phyloP scores from a whole-genome alignment of 2,329 filamentous ascomycete species.

The Clarireedia paspali region DNA sequence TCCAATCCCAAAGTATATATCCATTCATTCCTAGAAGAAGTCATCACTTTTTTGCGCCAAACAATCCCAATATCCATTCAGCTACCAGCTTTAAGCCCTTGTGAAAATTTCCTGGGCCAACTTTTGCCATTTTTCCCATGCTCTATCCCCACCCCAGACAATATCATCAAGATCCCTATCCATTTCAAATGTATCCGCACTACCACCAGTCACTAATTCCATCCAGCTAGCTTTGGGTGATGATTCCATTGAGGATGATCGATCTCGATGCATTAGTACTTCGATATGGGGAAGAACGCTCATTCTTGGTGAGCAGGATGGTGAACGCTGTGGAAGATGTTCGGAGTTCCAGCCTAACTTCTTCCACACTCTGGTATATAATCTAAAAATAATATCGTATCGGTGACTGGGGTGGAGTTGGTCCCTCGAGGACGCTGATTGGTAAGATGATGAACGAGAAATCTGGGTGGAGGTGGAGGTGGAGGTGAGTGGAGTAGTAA shows the following conservation, averaged over 20 bases:
- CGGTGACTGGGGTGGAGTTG: background rate
- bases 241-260: background rate
- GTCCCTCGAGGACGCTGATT: background rate
- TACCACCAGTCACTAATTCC: background rate
- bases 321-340: background rate
- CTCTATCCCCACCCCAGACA: background rate
- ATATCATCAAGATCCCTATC: background rate
- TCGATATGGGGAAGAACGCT: background rate
- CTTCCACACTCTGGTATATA: background rate
- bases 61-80: no score
- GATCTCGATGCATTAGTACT: background rate
- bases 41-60: no score
- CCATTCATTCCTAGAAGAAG: no score
- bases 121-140: background rate
- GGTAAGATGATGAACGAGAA: background rate
- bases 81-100: background rate
- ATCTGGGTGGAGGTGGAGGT: background rate
- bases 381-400: background rate
- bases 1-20: no score
- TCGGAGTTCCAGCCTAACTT: background rate
- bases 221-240: background rate
- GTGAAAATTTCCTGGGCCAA: background rate
- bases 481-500: background rate
- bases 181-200: background rate
- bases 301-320: background rate